Conservation (phyloP, 495 filamentous ascomycete genomes). For the Tuber indicum region DNA sequence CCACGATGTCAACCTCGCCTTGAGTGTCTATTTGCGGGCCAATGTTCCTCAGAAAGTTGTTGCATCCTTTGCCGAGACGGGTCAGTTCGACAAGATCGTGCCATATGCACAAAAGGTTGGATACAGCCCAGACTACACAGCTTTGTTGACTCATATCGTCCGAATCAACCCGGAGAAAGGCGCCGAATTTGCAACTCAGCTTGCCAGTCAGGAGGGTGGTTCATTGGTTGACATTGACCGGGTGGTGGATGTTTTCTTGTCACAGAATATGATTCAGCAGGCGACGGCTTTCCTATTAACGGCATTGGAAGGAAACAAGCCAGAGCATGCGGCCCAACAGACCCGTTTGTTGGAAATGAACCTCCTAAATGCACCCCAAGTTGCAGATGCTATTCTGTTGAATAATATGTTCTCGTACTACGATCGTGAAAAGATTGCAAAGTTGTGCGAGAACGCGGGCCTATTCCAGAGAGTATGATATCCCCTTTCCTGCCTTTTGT, state of each 20-base stretch:
- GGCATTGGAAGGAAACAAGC: slow-evolving; percentile 85
- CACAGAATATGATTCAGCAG: slow-evolving; percentile 94
- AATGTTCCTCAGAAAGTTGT: slow-evolving; percentile 87
- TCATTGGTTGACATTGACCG: slow-evolving; percentile 87
- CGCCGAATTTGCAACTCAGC: slow-evolving; percentile 79
- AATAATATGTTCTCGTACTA: slow-evolving; percentile 98
- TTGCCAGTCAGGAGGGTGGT: slow-evolving; percentile 79
- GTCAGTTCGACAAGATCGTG: slow-evolving; percentile 92
- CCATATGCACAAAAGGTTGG: slow-evolving; percentile 75
- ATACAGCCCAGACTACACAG: slow-evolving; percentile 87
- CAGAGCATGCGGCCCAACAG: slow-evolving; percentile 87
- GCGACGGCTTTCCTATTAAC: slow-evolving; percentile 95
- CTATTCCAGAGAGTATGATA: slow-evolving; percentile 60
- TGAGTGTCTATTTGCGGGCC: slow-evolving; percentile 78
- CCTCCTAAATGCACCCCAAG: slow-evolving; percentile 87
- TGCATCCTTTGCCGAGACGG: slow-evolving; percentile 87
- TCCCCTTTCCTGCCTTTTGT: slow-evolving; percentile 3
- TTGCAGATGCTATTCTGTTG: slow-evolving; percentile 92
- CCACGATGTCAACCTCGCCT: slow-evolving; percentile 78
- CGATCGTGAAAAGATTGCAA: slow-evolving; percentile 77
- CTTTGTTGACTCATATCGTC: slow-evolving; percentile 84
- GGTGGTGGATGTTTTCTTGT: slow-evolving; percentile 93
- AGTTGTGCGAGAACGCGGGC: slow-evolving; percentile 84
- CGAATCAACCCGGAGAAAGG: slow-evolving; percentile 90
- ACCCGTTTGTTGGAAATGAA: slow-evolving; percentile 98